Evolutionary conservation across 805 yeast species (phyloP).

Genomic region (Dipodascus geniculatus): DNA sequence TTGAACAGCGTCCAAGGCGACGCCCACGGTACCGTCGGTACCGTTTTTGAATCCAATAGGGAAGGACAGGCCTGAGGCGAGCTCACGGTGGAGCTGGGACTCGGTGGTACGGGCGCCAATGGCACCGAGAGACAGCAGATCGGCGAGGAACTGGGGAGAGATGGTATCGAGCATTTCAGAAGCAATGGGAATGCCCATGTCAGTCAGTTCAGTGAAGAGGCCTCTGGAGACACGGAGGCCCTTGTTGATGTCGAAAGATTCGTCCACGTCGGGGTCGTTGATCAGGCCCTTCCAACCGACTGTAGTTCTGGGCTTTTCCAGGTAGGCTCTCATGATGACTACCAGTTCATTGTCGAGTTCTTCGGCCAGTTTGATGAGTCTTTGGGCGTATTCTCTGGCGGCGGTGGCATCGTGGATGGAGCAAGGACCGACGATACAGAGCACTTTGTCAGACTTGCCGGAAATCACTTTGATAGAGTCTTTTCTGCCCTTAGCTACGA

Average conservation of each 20-base stretch:
- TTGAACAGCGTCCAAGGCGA: slow-evolving; percentile 87
- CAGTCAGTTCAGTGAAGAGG: slow-evolving; percentile 71
- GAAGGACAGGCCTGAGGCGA: slow-evolving; percentile 96
- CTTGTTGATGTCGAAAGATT: slow-evolving; percentile 87
- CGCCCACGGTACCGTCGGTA: slow-evolving; percentile 88
- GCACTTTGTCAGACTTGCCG: slow-evolving; percentile 69
- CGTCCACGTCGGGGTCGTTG: slow-evolving; percentile 92
- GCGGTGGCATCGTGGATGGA: slow-evolving; percentile 87
- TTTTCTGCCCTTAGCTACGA: slow-evolving; percentile 66
- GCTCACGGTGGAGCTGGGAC: slow-evolving; percentile 94
- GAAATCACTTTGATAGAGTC: slow-evolving; percentile 65
- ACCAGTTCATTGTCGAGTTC: slow-evolving; percentile 67
- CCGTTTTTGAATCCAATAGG: slow-evolving; percentile 98
- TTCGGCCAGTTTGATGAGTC: slow-evolving; percentile 53
- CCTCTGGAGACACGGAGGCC: slow-evolving; percentile 83
- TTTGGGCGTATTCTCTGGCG: slow-evolving; percentile 76
- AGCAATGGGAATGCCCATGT: slow-evolving; percentile 79
- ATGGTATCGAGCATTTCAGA: slow-evolving; percentile 97
- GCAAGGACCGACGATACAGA: slow-evolving; percentile 93
- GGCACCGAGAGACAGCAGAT: slow-evolving; percentile 87
- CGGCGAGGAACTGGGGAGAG: slow-evolving; percentile 90
- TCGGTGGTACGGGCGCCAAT: slow-evolving; percentile 99
- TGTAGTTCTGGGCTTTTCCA: slow-evolving; percentile 97
- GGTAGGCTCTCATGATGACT: slow-evolving; percentile 91
- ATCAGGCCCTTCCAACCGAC: slow-evolving; percentile 99